phyloP scores from a whole-genome alignment of 192 early-diverging fungal species.

The Coemansia sp. region DNA sequence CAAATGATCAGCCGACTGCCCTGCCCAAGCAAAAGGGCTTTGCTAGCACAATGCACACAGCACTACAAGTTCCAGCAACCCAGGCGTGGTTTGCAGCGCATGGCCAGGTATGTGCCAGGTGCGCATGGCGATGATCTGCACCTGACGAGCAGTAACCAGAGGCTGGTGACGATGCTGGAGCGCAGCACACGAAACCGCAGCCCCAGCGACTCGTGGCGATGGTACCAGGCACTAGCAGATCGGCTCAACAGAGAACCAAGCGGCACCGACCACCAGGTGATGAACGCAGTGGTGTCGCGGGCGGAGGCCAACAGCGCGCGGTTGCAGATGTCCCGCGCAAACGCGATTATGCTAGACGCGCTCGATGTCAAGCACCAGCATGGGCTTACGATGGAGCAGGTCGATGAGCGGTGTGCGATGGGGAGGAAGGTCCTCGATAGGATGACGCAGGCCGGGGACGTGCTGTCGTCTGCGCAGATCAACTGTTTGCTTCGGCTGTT shows the following conservation, averaged over 20 bases:
- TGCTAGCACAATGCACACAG: background rate
- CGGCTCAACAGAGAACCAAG: background rate
- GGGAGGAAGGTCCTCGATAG: background rate
- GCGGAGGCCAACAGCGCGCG: background rate
- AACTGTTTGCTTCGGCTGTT: constrained; percentile 16
- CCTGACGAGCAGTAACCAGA: background rate
- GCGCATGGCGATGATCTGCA: no score
- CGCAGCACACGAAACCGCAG: background rate
- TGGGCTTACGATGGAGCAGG: background rate
- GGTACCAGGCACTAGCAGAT: background rate
- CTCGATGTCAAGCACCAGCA: background rate
- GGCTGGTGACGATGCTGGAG: background rate
- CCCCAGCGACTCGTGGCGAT: background rate
- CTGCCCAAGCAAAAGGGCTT: background rate
- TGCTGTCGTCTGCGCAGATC: constrained; percentile 7
- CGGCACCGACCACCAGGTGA: background rate
- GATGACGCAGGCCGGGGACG: background rate
- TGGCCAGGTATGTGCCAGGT: background rate
- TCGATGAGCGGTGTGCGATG: background rate
- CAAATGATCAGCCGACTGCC: background rate
- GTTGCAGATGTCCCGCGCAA: background rate
- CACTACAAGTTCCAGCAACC: background rate
- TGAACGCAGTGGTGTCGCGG: background rate
- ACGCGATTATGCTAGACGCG: background rate
- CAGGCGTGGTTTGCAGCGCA: background rate